Base-by-base conservation (phyloP, 495 filamentous ascomycete genomes). In the Jackrogersella multiformis region DNA sequence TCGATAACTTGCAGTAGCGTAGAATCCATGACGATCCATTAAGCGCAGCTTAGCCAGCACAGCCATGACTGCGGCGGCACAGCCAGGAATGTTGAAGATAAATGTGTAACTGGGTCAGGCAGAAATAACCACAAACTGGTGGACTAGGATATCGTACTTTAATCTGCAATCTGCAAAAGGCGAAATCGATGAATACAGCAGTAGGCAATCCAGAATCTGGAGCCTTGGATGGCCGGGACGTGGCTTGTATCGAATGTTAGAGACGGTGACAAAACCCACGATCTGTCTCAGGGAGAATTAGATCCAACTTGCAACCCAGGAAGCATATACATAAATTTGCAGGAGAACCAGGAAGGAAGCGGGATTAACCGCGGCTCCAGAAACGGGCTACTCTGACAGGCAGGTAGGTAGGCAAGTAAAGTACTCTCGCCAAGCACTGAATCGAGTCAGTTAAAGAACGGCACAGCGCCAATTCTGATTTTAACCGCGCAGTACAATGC, bases 51-150 rank as follows among this genome's bases (percentile, higher is more conserved):
- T 12, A 46, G 41, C 42, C 18, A 15, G 53, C 68, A 67, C 68
- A 71, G 68, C 63, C 68, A 52, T 69, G 35, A 54, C 64, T 66
- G 68, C 68, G 68, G 60, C 66, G 38, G 59, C 59, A 60, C 54
- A 52, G 53, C 34, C 53, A 26, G 24, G 35, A 46, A 35, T 23
- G 34, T 21, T 57, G 28, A 32, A 46, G 42, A 56, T 49, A 36
- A n/a, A 5, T 42, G 60, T 52, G 56, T 48, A 48, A 54, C 59
- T 49, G n/a, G 52, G 56, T 28, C 44, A 66, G 53, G 56, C 52
- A 66, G 45, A 57, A 32, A 26, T 20, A 21, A 45, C 36, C 30
- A n/a, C 36, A 54, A 52, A 48, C 16, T 46, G n/a, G 18, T 23
- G 18, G 26, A 28, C 34, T 9, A 38, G 23, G 16, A 26, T 13